A percentile compares a stretch with the other conserved stretches of the same genome.
Evolutionary conservation across 306 rosid species (phyloP).

Genomic region (Cyclanthera cordifolia): DNA sequence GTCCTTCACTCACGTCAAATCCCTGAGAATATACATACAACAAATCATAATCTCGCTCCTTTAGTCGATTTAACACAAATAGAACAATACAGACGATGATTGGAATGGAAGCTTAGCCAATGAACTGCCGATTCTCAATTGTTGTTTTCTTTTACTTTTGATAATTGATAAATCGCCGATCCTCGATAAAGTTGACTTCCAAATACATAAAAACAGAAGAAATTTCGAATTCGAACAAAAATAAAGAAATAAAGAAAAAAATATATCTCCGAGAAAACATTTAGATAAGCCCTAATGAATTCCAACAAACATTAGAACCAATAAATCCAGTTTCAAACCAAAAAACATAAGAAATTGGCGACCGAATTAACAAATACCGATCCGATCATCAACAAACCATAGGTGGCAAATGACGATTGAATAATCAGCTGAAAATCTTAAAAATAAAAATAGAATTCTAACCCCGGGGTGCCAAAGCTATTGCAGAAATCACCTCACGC

Average conservation of each 20-base stretch:
- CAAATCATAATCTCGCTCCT: slow-evolving; percentile 3
- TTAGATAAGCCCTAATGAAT: slow-evolving; percentile 2
- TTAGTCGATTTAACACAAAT: neutral
- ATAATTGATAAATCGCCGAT: neutral
- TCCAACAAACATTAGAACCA: neutral
- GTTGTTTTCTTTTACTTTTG: neutral
- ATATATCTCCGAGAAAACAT: neutral
- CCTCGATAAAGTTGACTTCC: slow-evolving; percentile 1
- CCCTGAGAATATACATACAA: slow-evolving; percentile 2
- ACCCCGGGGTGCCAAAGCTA: neutral
- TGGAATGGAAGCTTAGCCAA: neutral
- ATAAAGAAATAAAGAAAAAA: no score
- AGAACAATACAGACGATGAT: neutral
- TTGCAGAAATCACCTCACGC: neutral
- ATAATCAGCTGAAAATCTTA: neutral
- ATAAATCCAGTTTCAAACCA: neutral
- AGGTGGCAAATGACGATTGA: no score
- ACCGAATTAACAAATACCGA: neutral
- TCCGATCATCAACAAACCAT: neutral
- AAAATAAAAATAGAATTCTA: neutral
- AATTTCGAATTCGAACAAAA: neutral
- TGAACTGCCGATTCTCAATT: neutral
- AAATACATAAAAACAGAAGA: neutral
- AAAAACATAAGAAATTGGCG: neutral
- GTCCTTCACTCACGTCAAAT: neutral